Evolutionary conservation across 2,329 filamentous ascomycete species (phyloP).

Genomic region (Trichoderma afroharzianum): DNA sequence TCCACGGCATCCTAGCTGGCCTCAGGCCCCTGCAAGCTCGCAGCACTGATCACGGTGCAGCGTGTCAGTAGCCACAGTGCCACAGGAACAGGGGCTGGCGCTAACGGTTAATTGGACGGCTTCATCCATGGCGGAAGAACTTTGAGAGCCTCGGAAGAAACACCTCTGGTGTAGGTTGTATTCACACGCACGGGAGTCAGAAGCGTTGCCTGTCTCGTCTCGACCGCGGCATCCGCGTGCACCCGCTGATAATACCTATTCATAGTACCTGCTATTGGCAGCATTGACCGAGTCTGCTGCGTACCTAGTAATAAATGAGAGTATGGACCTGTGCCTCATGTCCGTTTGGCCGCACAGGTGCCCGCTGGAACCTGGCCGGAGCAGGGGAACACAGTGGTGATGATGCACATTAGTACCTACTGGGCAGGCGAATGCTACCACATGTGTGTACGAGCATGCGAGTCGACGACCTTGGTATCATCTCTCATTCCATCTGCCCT

Average conservation of each 20-base stretch:
- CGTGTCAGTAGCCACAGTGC: slow-evolving; percentile 3
- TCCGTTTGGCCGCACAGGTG: background rate
- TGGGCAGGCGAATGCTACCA: slow-evolving; percentile 4
- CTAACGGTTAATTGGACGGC: slow-evolving; percentile 13
- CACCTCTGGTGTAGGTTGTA: background rate
- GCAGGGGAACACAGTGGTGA: background rate
- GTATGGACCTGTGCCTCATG: background rate
- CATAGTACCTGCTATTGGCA: background rate
- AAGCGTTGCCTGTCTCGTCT: background rate
- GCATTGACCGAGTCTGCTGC: background rate
- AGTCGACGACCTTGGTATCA: background rate
- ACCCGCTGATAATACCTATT: background rate
- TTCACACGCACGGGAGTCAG: background rate
- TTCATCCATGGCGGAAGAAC: background rate
- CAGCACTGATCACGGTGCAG: slow-evolving; percentile 10
- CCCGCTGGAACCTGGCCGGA: background rate
- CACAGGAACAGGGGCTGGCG: slow-evolving; percentile 13
- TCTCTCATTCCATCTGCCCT: background rate
- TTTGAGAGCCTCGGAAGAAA: background rate
- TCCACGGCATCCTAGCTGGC: slow-evolving; percentile 1
- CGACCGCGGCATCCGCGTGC: background rate
- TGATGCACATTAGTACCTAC: background rate
- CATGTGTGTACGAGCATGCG: background rate
- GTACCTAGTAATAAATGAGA: background rate
- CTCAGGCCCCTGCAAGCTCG: slow-evolving; percentile 4